A percentile compares a stretch with the other conserved stretches of the same genome.
These are phyloP conservation scores for Backusella circina DNA, from an alignment of 192 early-diverging fungal genomes.

Conservation along the genomic window DNA sequence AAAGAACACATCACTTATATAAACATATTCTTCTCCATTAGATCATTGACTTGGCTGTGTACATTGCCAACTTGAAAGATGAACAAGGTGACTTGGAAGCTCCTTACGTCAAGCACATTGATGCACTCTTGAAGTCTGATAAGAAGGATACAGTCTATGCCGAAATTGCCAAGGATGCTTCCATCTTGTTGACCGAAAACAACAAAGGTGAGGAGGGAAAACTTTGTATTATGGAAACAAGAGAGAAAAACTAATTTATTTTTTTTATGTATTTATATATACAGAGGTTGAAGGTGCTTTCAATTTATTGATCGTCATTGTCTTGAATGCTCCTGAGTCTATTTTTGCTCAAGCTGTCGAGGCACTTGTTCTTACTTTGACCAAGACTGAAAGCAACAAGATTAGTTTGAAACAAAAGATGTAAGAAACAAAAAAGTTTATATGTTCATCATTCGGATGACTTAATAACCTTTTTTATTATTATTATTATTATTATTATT, in stretches of 20 bases:
- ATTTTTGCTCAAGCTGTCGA: conserved; percentile 42
- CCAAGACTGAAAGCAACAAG: conserved; percentile 43
- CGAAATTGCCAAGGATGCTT: conserved; percentile 53
- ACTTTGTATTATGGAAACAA: neutral
- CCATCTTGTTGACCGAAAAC: conserved; percentile 50
- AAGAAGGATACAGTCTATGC: conserved; percentile 57
- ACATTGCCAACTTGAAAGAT: conserved; percentile 56
- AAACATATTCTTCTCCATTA: conserved; percentile 22
- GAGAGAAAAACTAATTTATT: neutral
- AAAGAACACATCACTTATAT: neutral
- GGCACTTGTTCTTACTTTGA: conserved; percentile 42
- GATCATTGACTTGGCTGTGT: conserved; percentile 68
- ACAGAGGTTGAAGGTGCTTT: conserved; percentile 62
- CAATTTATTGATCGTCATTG: conserved; percentile 69
- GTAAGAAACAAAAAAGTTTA: conserved; percentile 33
- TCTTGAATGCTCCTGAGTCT: conserved; percentile 44
- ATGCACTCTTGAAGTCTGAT: conserved; percentile 50
- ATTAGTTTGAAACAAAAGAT: conserved; percentile 58
- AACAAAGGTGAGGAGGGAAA: conserved; percentile 62
- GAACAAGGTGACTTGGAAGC: conserved; percentile 43
- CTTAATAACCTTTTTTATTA: conserved; percentile 11
- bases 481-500: too few relatives aligned
- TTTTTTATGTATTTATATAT: neutral
- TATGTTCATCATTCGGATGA: neutral
- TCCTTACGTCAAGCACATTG: conserved; percentile 47